Conservation (phyloP, 352 stramenopile species). For the Globisporangium megalacanthum region DNA sequence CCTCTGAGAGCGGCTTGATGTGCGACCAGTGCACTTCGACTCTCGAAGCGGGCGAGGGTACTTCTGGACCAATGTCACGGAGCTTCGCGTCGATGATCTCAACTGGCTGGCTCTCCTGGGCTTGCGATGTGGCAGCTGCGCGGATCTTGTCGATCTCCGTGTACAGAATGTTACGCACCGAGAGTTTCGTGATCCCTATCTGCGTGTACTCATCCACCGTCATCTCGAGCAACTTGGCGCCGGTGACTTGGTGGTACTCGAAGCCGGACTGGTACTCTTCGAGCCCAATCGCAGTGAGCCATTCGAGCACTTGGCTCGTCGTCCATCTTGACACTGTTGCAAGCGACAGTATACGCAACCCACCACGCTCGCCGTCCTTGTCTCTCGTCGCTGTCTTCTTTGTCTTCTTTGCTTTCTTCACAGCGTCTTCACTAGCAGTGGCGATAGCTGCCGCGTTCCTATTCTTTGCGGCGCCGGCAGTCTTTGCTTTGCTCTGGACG, state of each 20-base stretch:
- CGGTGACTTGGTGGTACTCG: constrained; percentile 78
- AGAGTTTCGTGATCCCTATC: constrained; percentile 54
- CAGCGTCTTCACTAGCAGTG: not conserved
- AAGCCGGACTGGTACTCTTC: constrained; percentile 65
- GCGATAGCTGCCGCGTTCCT: not conserved
- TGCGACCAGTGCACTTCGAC: constrained; percentile 64
- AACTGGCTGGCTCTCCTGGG: not conserved
- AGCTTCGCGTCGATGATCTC: constrained; percentile 68
- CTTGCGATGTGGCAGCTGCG: constrained; percentile 4
- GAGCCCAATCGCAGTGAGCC: constrained; percentile 46
- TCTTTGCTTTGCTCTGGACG: constrained; percentile 33
- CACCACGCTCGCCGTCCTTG: not conserved
- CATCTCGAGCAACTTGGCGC: constrained; percentile 36
- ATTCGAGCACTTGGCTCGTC: constrained; percentile 52
- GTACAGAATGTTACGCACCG: constrained; percentile 50
- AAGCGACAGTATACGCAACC: constrained; percentile 20
- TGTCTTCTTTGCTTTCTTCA: not conserved
- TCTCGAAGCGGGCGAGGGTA: constrained; percentile 18
- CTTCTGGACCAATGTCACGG: constrained; percentile 28
- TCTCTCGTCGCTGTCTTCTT: constrained; percentile 16
- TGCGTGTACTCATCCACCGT: constrained; percentile 35
- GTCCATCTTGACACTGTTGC: constrained; percentile 48
- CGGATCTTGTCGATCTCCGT: constrained; percentile 48
- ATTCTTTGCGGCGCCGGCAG: not conserved
- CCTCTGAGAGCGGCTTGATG: constrained; percentile 44